Conservation (phyloP, 2,329 filamentous ascomycete species). For the Blumeriella jaapii region DNA sequence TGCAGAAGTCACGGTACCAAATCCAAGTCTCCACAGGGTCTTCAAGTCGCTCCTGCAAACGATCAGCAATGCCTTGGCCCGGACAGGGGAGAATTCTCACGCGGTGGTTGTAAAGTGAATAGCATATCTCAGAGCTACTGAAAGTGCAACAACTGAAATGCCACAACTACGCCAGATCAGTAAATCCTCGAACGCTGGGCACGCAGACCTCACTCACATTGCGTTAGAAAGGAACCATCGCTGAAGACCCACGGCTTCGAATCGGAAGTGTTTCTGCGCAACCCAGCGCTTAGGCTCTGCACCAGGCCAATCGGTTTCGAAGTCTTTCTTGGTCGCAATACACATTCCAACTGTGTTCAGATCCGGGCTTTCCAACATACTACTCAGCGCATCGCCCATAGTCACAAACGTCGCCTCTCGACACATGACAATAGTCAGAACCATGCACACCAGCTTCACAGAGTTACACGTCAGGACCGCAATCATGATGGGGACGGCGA, state of each 20-base stretch:
- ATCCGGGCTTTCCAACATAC: conserved; percentile 11
- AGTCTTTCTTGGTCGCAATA: conserved; percentile 13
- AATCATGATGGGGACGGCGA: conserved; percentile 14
- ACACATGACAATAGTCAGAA: conserved; percentile 9
- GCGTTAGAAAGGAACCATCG: conserved; percentile 9
- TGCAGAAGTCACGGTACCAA: conserved; percentile 9
- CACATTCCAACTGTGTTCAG: conserved; percentile 11
- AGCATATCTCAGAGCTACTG: conserved; percentile 9
- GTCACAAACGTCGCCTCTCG: conserved; percentile 13
- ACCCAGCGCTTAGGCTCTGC: conserved; percentile 9
- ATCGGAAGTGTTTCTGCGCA: conserved; percentile 8
- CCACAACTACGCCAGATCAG: conserved; percentile 7
- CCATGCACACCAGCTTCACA: conserved; percentile 10
- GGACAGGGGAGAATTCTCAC: conserved; percentile 4
- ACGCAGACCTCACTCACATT: conserved; percentile 5
- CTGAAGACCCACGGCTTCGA: conserved; percentile 10
- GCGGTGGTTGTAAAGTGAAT: conserved; percentile 12
- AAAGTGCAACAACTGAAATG: conserved; percentile 9
- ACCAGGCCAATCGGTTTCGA: conserved; percentile 12
- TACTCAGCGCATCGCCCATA: conserved; percentile 11
- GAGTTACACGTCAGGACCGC: conserved; percentile 13
- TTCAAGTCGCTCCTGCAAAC: conserved; percentile 10
- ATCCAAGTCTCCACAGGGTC: conserved; percentile 12
- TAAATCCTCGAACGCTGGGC: background rate
- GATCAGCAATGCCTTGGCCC: background rate